A percentile compares a stretch with the other conserved stretches of the same genome.
Conservation (phyloP, 768 basidiomycete species). For the Mycena amicta region DNA sequence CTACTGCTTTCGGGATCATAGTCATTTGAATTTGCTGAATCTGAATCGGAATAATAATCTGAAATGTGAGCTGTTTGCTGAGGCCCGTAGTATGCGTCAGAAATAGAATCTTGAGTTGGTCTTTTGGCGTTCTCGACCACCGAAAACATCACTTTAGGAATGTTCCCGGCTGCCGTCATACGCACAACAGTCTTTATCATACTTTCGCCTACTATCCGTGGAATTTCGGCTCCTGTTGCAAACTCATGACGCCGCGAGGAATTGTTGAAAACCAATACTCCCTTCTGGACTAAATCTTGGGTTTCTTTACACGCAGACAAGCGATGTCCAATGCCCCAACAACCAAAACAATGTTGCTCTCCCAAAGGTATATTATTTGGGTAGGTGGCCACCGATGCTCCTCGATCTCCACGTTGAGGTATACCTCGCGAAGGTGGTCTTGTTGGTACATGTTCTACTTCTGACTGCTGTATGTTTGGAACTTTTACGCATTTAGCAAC, state of each 20-base stretch:
- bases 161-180: background rate
- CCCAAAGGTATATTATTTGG: constrained; percentile 6
- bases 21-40: background rate
- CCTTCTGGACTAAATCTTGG: background rate
- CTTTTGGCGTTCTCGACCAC: background rate
- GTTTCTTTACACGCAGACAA: background rate
- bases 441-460: background rate
- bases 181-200: background rate
- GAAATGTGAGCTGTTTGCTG: background rate
- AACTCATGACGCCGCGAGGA: background rate
- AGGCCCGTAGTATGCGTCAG: background rate
- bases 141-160: background rate
- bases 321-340: background rate
- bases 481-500: constrained; percentile 1
- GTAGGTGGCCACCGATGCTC: background rate
- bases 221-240: background rate
- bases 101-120: background rate
- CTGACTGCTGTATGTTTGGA: background rate
- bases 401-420: background rate
- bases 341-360: background rate
- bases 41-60: background rate
- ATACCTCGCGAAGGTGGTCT: background rate
- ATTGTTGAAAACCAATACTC: background rate
- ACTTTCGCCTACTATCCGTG: background rate
- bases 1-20: background rate